Conservation (phyloP, 2,329 filamentous ascomycete species). For the Botrytis squamosa region DNA sequence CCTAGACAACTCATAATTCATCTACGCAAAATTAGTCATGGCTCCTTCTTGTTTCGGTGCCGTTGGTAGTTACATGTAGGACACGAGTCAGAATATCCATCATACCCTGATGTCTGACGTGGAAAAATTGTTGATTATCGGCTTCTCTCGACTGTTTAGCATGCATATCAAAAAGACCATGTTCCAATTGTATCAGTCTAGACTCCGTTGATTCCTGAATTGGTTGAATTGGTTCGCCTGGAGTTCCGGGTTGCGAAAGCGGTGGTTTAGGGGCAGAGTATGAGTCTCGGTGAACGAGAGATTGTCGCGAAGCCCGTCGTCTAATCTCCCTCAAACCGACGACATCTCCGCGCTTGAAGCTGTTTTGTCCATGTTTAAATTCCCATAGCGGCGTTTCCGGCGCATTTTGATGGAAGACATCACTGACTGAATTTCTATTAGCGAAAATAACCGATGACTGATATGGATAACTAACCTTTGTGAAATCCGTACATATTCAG, state of each 20-base stretch:
- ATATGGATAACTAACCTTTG: constrained; percentile 65
- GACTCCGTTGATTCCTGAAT: constrained; percentile 74
- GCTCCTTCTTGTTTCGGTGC: constrained; percentile 12
- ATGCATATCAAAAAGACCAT: constrained; percentile 78
- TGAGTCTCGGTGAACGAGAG: constrained; percentile 86
- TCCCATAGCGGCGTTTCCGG: constrained; percentile 96
- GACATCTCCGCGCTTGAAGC: constrained; percentile 92
- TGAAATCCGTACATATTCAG: constrained; percentile 99
- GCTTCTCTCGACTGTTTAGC: constrained; percentile 76
- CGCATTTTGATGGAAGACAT: constrained; percentile 93
- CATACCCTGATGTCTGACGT: constrained; percentile 75
- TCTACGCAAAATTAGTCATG: constrained; percentile 51
- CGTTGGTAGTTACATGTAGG: constrained; percentile 54
- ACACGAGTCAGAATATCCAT: constrained; percentile 77
- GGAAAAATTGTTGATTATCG: constrained; percentile 76
- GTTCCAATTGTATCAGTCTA: constrained; percentile 73
- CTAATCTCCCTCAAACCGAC: constrained; percentile 93
- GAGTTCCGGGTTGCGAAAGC: constrained; percentile 77
- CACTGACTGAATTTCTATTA: constrained; percentile 68
- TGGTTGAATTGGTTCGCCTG: constrained; percentile 72
- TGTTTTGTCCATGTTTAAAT: constrained; percentile 97
- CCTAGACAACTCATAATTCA: constrained; percentile 81
- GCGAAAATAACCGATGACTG: constrained; percentile 29
- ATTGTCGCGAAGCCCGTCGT: constrained; percentile 86
- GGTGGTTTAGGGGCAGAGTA: constrained; percentile 75